These are phyloP conservation scores for Hippophae gyantsensis DNA, from an alignment of 306 rosid species.

Conservation along the genomic window DNA sequence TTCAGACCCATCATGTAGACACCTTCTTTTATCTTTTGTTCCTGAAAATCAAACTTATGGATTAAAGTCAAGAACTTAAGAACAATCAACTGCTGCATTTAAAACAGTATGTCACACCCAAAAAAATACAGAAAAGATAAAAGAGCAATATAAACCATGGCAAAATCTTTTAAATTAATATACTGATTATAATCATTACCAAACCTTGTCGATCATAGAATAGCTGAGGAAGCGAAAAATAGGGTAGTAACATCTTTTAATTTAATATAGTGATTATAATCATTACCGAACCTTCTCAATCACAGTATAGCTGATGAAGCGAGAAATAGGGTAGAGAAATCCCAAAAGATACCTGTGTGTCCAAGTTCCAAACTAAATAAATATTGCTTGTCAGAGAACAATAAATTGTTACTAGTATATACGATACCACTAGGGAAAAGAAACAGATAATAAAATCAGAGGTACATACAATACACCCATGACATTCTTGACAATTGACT, in stretches of 20 bases:
- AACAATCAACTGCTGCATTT: slow-evolving; percentile 8
- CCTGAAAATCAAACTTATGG: slow-evolving; percentile 37
- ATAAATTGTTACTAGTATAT: background rate
- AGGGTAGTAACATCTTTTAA: slow-evolving; percentile 14
- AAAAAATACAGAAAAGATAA: background rate
- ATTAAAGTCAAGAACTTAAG: slow-evolving; percentile 17
- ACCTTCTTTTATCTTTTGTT: slow-evolving; percentile 89
- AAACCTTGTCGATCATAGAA: too few species aligned
- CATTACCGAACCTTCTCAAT: slow-evolving; percentile 70
- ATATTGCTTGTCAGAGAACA: slow-evolving; percentile 15
- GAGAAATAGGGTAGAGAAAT: slow-evolving; percentile 88
- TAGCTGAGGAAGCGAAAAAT: too few species aligned
- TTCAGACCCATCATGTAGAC: slow-evolving; percentile 98
- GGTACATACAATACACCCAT: slow-evolving; percentile 84
- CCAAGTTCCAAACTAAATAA: slow-evolving; percentile 23
- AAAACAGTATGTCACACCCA: background rate
- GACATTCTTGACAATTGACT: slow-evolving; percentile 71
- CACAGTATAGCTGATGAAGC: slow-evolving; percentile 80
- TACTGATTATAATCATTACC: too few species aligned
- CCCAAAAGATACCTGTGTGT: slow-evolving; percentile 82
- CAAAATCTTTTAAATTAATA: too few species aligned
- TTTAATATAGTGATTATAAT: slow-evolving; percentile 13
- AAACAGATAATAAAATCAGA: slow-evolving; percentile 5
- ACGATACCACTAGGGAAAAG: background rate
- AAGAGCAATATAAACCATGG: background rate